Conservation (phyloP, 2,329 filamentous ascomycete genomes). For the Leptographium wingfieldii region DNA sequence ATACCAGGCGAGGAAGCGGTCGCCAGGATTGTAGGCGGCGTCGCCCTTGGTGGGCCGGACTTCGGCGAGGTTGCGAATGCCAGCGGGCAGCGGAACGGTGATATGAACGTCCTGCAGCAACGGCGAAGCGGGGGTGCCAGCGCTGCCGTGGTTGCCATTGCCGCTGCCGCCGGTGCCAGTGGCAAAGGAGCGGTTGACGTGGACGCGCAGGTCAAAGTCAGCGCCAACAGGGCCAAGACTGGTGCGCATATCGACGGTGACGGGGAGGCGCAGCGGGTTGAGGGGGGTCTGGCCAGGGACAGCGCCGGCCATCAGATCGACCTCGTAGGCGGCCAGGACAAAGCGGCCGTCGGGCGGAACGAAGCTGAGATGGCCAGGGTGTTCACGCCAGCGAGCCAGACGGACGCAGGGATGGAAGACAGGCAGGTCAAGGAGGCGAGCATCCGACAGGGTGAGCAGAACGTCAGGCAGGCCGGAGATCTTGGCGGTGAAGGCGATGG, state of each 20-base stretch:
- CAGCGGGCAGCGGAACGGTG: conserved; percentile 63
- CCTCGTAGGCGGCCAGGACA: conserved; percentile 86
- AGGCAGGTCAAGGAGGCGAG: conserved; percentile 66
- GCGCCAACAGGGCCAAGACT: conserved; percentile 60
- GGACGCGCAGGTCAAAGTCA: conserved; percentile 80
- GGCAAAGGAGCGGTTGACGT: conserved; percentile 53
- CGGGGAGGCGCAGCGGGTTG: conserved; percentile 65
- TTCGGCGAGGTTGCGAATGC: conserved; percentile 73
- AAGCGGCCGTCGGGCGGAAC: conserved; percentile 91
- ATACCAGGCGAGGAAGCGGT: conserved; percentile 67
- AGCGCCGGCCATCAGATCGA: conserved; percentile 65
- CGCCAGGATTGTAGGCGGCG: conserved; percentile 64
- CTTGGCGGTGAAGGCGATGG: conserved; percentile 88
- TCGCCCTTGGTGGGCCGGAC: conserved; percentile 73
- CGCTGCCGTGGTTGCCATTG: conserved; percentile 17
- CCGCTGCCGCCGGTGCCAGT: conserved; percentile 21
- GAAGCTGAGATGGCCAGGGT: conserved; percentile 86
- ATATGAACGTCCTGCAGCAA: conserved; percentile 65
- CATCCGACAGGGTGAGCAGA: conserved; percentile 63
- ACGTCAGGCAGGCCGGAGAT: conserved; percentile 91
- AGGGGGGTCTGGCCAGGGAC: conserved; percentile 28
- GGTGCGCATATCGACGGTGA: conserved; percentile 70
- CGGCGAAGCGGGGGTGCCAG: conserved; percentile 45
- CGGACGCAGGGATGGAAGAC: conserved; percentile 95
- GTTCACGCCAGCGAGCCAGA: conserved; percentile 77